Percentiles rank a stretch among this genome's conserved stretches.
Evolutionary conservation across 768 basidiomycete genomes (phyloP).

Genomic region (Trametes gibbosa): DNA sequence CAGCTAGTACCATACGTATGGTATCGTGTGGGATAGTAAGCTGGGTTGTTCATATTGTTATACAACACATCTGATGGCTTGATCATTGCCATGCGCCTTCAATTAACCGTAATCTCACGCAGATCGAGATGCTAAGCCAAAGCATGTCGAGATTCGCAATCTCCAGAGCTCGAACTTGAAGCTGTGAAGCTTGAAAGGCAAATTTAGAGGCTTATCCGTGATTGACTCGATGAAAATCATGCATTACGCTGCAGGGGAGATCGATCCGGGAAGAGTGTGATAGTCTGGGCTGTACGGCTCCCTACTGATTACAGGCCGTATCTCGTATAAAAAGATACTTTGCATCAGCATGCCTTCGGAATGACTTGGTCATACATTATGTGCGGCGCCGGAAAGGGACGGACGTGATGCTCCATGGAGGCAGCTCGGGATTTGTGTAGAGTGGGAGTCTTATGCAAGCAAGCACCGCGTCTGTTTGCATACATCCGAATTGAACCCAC

Average conservation of each 20-base stretch:
- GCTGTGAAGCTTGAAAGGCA: no score
- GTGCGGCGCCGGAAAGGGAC: background rate
- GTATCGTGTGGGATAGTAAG: no score
- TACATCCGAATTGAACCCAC: background rate
- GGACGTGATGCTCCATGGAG: background rate
- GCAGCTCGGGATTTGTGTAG: background rate
- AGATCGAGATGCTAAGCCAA: background rate
- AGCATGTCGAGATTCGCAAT: background rate
- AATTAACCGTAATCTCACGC: background rate
- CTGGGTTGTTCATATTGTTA: no score
- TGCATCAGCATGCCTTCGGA: no score
- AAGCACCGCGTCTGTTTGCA: background rate
- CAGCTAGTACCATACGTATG: no score
- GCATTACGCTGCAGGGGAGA: background rate
- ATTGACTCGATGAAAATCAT: background rate
- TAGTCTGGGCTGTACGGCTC: no score
- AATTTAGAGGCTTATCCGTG: background rate
- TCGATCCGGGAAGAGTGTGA: background rate
- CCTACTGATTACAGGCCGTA: no score
- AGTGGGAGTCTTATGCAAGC: constrained; percentile 21
- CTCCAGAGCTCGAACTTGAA: background rate
- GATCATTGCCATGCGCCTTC: background rate
- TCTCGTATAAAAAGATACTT: background rate
- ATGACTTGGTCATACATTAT: no score
- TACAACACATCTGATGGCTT: background rate